Base-by-base conservation (phyloP, 495 filamentous ascomycete genomes). In the Stereocaulon alpinum region DNA sequence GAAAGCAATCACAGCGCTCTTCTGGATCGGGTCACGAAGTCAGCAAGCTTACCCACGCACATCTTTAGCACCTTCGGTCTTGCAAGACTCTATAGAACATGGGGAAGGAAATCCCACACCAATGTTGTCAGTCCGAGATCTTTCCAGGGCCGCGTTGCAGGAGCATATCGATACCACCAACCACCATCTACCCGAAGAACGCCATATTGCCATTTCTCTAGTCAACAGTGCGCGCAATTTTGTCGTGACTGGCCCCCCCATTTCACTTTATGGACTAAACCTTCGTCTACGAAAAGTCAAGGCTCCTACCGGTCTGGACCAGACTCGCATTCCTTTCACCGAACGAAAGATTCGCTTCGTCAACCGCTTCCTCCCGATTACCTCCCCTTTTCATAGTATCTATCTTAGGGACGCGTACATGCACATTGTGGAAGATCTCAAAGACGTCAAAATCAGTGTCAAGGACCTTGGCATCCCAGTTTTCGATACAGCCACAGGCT, bases 1-100 rank as follows among this genome's bases (percentile, higher is more conserved):
- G 54, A 80, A 87, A 66, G 86, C 91, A 2, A 74, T 99, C 58
- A 94, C 86, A 7, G 86, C 94, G 60, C 86, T 99, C n/a, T 99
- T 99, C 77, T 99, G 93, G 94, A 97, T 99, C 63, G 94, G 94
- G 63, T 82, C 91, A n/a, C 88, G 94, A 63, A 96, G 92, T 70
- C 94, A 99, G 69, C 94, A 99, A 70, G 91, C 90, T 1, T 99
- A 95, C 67, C 94, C 94, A 48, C 83, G 84, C 54, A 97, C 94
- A 2, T 96, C 94, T 1, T 77, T 99, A 55, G 86, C 91, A n/a
- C 94, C 94, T 1, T 83, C 81, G 1, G 86, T 89, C 62, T 80
- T 96, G n/a, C 91, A 92, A 69, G 94, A 99, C 68, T 95, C 93
- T 0, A 79, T 89, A 58, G 91, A 96, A 67, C 85, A 91, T 73